Evolutionary conservation across 345 rosid genomes (phyloP).

Genomic region (Alliaria petiolata): DNA sequence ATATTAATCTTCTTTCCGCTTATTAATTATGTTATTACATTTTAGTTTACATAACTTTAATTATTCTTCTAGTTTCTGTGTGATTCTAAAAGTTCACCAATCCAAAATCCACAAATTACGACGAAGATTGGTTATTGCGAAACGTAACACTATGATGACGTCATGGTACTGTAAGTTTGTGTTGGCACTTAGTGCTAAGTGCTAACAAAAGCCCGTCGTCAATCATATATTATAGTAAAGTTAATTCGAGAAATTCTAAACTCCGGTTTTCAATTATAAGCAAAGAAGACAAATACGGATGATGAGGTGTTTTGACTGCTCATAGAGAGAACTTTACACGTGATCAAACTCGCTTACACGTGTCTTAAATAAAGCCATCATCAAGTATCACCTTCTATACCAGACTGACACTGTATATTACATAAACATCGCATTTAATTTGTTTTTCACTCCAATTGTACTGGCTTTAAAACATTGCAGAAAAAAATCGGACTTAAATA

Average conservation of each 20-base stretch:
- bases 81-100: neutral
- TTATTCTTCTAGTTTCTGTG: neutral
- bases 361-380: neutral
- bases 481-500: no score
- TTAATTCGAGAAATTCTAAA: neutral
- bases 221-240: neutral
- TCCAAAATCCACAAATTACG: neutral
- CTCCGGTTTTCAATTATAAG: neutral
- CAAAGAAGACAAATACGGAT: neutral
- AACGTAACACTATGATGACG: neutral
- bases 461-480: no score
- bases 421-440: neutral
- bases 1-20: no score
- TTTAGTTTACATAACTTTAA: neutral
- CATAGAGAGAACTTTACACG: constrained; percentile 5
- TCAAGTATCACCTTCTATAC: neutral
- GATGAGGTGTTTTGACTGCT: neutral
- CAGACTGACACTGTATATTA: no score
- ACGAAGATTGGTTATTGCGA: neutral
- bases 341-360: constrained; percentile 17
- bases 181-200: constrained; percentile 2
- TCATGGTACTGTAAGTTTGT: constrained; percentile 3
- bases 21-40: neutral
- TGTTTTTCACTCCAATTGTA: no score
- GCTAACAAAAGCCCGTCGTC: neutral